Conservation (phyloP, 2,329 filamentous ascomycete species). For the Fonsecaea monophora region DNA sequence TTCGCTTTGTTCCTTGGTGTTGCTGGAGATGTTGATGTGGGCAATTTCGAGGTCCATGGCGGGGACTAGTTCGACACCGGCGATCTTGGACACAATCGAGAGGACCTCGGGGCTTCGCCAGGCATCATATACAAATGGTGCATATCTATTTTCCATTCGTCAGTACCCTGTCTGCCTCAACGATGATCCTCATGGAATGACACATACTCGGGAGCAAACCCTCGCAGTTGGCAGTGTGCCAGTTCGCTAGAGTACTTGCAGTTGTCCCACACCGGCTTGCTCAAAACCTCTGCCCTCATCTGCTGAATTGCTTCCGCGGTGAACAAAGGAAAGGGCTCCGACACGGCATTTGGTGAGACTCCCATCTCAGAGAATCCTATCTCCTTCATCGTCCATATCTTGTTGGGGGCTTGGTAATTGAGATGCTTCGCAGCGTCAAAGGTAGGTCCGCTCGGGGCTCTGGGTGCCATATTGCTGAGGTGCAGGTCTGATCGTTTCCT, state of each 20-base stretch:
- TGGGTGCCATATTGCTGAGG: slow-evolving; percentile 31
- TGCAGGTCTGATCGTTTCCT: slow-evolving; percentile 28
- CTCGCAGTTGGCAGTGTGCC: slow-evolving; percentile 58
- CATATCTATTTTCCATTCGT: slow-evolving; percentile 53
- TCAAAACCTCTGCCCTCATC: slow-evolving; percentile 66
- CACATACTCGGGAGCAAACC: slow-evolving; percentile 63
- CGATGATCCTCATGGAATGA: slow-evolving; percentile 40
- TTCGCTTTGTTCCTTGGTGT: slow-evolving; percentile 38
- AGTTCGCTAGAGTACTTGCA: slow-evolving; percentile 65
- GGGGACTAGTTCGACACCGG: slow-evolving; percentile 64
- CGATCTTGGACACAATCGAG: slow-evolving; percentile 61
- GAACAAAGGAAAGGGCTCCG: slow-evolving; percentile 69
- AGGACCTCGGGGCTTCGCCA: slow-evolving; percentile 64
- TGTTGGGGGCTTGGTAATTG: slow-evolving; percentile 56
- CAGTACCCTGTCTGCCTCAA: slow-evolving; percentile 17
- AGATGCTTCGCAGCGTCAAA: slow-evolving; percentile 64
- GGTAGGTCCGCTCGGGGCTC: slow-evolving; percentile 36
- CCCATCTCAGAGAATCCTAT: slow-evolving; percentile 61
- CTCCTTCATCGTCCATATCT: slow-evolving; percentile 67
- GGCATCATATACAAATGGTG: slow-evolving; percentile 66
- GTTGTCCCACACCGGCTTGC: slow-evolving; percentile 60
- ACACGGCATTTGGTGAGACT: slow-evolving; percentile 67
- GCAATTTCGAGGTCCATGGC: slow-evolving; percentile 65
- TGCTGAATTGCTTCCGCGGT: slow-evolving; percentile 64
- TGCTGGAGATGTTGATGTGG: slow-evolving; percentile 63